Base-by-base conservation (phyloP, 805 yeast species). In the Millerozyma miso region DNA sequence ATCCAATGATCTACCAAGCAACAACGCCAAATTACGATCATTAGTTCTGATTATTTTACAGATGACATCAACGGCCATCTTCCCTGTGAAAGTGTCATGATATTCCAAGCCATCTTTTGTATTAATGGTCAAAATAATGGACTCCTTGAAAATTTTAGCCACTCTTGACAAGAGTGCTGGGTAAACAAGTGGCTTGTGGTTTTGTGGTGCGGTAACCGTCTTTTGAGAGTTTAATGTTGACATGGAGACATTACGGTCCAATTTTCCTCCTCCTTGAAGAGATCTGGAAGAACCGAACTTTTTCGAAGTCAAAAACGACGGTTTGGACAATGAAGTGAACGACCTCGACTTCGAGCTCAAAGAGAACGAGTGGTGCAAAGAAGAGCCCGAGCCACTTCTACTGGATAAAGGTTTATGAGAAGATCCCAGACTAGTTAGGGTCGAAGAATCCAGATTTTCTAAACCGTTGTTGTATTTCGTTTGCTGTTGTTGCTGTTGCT, bases 41-140 rank as follows among this genome's bases (percentile, higher is more conserved):
- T 88, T 85, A 1, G 97, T 91, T 51, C 95, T 74, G 39, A 91
- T 83, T 41, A 93, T 85, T 43, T 83, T 74, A 44, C 95, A 83
- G 46, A 93, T 81, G n/a, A 83, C 77, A 60, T 89, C 97, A 23
- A 93, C 96, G 0, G 98, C 97, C 63, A 88, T 93, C 17, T 87
- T 74, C 29, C 99, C 99, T 0, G 96, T 85, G 57, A 93, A 93
- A 0, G 97, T 83, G 58, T 90, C 95, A 58, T 95, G 85, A 63
- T 89, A 91, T 48, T 88, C 85, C 52, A 90, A 74, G 14, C 96
- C 97, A 65, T 90, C 91, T 58, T 91, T 93, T 58, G 84, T 85
- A 49, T 87, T 80, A 46, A 88, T 88, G 2, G 89, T 85, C 12
- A 86, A 59, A 17, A 78, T 78, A 23, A 89, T 75, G 17, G 80